Evolutionary conservation across 164 flowering plant genomes (phyloP), one percentile per base, ranked within the genome.

Genomic region (Magnolia kwangsiensis): DNA sequence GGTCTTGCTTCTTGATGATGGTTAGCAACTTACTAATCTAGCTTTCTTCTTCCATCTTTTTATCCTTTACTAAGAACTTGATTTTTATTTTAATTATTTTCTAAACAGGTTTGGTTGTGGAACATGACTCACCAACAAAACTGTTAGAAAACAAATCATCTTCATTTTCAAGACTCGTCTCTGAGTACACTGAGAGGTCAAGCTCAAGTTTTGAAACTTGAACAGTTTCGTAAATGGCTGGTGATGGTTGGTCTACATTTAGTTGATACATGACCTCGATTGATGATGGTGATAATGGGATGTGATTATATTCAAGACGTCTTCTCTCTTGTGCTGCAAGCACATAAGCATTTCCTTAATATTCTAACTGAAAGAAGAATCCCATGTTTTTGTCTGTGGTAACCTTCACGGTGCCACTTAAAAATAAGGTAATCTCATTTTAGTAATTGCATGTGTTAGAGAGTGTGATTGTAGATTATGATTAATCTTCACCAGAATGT

Each of bases 1-100:
- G 91, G 93, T 93, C 76, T 75, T 92, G 20, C 82, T 93, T 65
- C 82, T 93, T 21, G 89, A 83, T 72, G 72, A 92, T 16, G 98
- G 98, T 91, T 20, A 70, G 86, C 72, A 51, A 16, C 21, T 73
- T 13, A 29, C 19, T 23, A 5, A 67, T 37, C 78, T 8, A 69
- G 63, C 31, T 55, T 21, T 10, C 24, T 51, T 55, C 11, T 8
- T 16, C 24, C 29, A 50, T 50, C 0, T 23, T 14, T n/a, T 45
- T n/a, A 24, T 63, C 58, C 59, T 20, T 37, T 51, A 63, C 31
- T 1, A 29, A n/a, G 24, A 8, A 5, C 5, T 7, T 14, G 67
- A 16, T 31, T 7, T 66, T 49, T 18, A 51, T 13, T 4, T 31
- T 45, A 16, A 27, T 58, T 51, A 72, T 75, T 3, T 31, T 74